A percentile compares a stretch with the other conserved stretches of the same genome.
phyloP scores from a whole-genome alignment of 225 moss, liverwort and hornwort genomes.

The Ulota crispa region DNA sequence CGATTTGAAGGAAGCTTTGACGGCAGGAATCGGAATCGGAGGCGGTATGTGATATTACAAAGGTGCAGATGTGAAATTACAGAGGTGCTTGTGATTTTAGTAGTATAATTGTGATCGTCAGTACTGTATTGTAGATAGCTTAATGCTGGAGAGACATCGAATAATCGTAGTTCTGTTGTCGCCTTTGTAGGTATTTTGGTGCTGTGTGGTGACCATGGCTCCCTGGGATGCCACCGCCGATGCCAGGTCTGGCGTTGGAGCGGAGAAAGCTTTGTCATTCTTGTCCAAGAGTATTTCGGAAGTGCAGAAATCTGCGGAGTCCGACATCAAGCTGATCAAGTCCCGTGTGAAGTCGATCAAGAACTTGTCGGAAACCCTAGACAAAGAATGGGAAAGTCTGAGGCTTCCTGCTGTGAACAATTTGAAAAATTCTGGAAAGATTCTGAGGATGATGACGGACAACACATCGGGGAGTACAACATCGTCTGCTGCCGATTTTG shows the following conservation, averaged over 20 bases:
- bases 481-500: conserved; percentile 65
- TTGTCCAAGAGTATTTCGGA: conserved; percentile 91
- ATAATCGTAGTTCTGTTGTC: conserved; percentile 18
- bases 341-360: conserved; percentile 85
- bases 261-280: conserved; percentile 81
- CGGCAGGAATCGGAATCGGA: too few relatives aligned
- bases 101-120: not conserved
- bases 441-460: conserved; percentile 82
- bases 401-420: conserved; percentile 70
- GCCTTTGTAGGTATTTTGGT: conserved; percentile 24
- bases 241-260: conserved; percentile 56
- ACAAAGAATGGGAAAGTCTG: conserved; percentile 96
- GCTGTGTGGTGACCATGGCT: conserved; percentile 42
- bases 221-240: conserved; percentile 58
- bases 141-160: not conserved
- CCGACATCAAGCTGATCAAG: conserved; percentile 84
- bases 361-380: conserved; percentile 82
- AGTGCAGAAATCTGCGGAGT: conserved; percentile 93
- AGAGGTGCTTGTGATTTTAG: too few relatives aligned
- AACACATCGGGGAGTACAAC: conserved; percentile 46
- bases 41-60: too few relatives aligned
- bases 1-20: too few relatives aligned
- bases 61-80: too few relatives aligned
- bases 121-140: not conserved
- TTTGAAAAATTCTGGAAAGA: conserved; percentile 72